Base-by-base conservation (phyloP, 495 filamentous ascomycete species). In the Usnea hakonensis region DNA sequence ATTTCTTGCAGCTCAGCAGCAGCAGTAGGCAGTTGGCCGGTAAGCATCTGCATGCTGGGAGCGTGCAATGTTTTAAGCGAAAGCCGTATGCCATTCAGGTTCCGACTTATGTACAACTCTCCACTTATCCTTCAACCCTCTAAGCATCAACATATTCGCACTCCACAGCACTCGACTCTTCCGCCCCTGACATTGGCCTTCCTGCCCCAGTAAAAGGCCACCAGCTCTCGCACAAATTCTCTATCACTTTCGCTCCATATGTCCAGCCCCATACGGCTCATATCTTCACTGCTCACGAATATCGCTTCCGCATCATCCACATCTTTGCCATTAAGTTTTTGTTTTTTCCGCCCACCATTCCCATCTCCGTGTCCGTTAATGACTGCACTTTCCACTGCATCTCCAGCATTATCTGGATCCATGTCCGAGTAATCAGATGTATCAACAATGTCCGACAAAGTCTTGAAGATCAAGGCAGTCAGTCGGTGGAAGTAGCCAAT, bases 401-500 rank as follows among this genome's bases (percentile, higher is more conserved):
- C 19, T 52, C 5, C 68, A 54, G 80, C 70, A 61, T 81, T 76
- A 37, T 68, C 13, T 11, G 55, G 32, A 10, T 9, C 17, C 19
- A 28, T 19, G 23, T 61, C 48, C 2, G 36, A 38, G 6, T 85
- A 82, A 57, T 81, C 80, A 0, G 69, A 74, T 55, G 76, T 79
- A 32, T 87, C 85, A 23, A 89, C 78, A 16, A 90, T 80, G 53
- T 89, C 85, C 0, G 86, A 82, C 16, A 97, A 71, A 3, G 83
- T 85, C 1, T 79, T 77, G 50, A 98, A 74, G 36, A 95, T 79
- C 55, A 84, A 77, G 0, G 83, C 81, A 1, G 93, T 97, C 35
- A 94, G 74, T 5, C 90, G 84, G 71, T 95, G 94, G 77, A 98
- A 98, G 72, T 94, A 97, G 0, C 89, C 88, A 48, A 97, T 88